Base-by-base conservation (phyloP, 2,329 filamentous ascomycete genomes). In the Exserohilum turcica region DNA sequence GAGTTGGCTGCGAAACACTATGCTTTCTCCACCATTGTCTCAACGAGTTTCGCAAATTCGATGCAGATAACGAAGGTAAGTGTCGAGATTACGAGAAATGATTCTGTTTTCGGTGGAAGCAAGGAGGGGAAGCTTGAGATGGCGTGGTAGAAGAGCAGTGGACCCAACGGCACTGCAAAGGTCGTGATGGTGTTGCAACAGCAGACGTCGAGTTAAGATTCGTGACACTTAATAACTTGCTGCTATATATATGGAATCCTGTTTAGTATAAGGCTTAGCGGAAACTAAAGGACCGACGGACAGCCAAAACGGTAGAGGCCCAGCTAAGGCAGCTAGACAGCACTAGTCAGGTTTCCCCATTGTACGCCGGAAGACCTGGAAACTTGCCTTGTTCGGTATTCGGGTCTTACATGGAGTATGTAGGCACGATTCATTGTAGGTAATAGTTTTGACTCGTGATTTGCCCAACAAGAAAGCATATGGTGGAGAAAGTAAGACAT, bases 131-230 rank as follows among this genome's bases (percentile, higher is more conserved):
- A 24, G 7, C 21, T 24, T 24, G 4, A 24, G 7, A 7, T 24
- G 21, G 21, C 21, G 4, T 24, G 21, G 7, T 24, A 24, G 15
- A 28, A 24, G 12, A n/a, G 15, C 24, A 40, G 21, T 16, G 15
- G 8, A 18, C 19, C 3, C 16, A 36, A 18, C 16, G 33, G 15
- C 5, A 16, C 15, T 42, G 24, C 24, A 18, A n/a, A 18, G 5
- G 13, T 2, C 10, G 4, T 15, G 5, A 19, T 31, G 15, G 19
- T 31, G 7, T 12, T 18, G 10, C 7, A 7, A 2, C 15, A 42
- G n/a, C 28, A 42, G 38, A 31, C 38, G 38, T 29, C 15, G 38
- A 42, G 16, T 42, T 42, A 42, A 42, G 38, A 42, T 29, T 42
- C 9, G 12, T 13, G 8, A 18, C n/a, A 18, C 6, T 5, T 29